Conservation (phyloP, 192 early-diverging fungal genomes). For the Diversispora epigaea region DNA sequence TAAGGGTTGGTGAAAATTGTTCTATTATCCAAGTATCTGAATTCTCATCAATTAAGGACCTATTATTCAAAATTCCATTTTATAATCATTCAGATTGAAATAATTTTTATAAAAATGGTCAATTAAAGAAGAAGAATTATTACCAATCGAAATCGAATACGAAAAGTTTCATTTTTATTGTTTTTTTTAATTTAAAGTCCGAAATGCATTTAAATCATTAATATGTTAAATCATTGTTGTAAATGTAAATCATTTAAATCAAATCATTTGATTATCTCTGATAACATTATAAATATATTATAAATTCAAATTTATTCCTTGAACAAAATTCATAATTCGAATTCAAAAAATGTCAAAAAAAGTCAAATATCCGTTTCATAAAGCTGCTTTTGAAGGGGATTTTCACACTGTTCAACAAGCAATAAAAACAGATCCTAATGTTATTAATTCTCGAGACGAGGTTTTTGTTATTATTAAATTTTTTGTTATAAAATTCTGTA, state of each 20-base stretch:
- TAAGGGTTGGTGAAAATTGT: constrained; percentile 38
- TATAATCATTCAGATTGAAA: not conserved
- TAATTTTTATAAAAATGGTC: not conserved
- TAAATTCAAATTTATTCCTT: too few species aligned
- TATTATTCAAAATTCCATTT: constrained; percentile 16
- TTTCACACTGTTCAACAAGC: constrained; percentile 50
- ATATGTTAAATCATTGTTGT: too few species aligned
- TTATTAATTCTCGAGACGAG: constrained; percentile 65
- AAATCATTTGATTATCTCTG: too few species aligned
- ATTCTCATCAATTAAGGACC: constrained; percentile 65
- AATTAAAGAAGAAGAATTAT: not conserved
- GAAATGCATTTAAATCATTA: too few species aligned
- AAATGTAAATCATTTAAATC: too few species aligned
- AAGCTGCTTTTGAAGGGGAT: constrained; percentile 47
- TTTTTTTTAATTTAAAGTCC: too few species aligned
- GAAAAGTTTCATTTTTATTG: not conserved
- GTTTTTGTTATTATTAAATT: constrained; percentile 60
- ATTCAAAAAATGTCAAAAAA: too few species aligned
- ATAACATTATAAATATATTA: too few species aligned
- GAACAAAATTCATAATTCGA: too few species aligned
- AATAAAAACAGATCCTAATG: constrained; percentile 48
- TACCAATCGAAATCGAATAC: constrained; percentile 75
- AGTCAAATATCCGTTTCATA: constrained; percentile 9
- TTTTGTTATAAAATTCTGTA: constrained; percentile 42
- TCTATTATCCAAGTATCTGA: constrained; percentile 54